Conservation (phyloP, 2,329 filamentous ascomycete species). For the Epichloe gansuensis region DNA sequence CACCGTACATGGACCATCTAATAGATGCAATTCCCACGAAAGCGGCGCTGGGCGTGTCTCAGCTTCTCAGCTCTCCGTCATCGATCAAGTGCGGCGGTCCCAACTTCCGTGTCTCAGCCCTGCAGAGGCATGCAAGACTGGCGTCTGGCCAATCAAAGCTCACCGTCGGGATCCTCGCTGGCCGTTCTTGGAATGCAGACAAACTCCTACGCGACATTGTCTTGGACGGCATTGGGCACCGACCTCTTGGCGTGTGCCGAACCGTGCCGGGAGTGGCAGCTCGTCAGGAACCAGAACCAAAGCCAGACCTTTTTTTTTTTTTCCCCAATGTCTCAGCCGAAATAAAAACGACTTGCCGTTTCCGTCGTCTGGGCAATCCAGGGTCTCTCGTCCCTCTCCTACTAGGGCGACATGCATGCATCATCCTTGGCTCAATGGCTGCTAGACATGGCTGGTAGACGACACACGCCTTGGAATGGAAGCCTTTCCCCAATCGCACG, state of each 20-base stretch:
- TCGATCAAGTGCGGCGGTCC: background rate
- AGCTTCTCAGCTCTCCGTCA: background rate
- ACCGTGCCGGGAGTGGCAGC: too few relatives aligned
- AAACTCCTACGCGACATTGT: conserved; percentile 1
- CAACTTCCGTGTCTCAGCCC: conserved; percentile 2
- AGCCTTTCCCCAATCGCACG: background rate
- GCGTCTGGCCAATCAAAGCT: conserved; percentile 2
- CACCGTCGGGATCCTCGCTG: background rate
- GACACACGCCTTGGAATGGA: background rate
- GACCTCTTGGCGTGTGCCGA: background rate
- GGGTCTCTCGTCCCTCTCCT: background rate
- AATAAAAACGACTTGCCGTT: background rate
- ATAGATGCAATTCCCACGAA: background rate
- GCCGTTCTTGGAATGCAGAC: conserved; percentile 8
- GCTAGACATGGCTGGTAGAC: background rate
- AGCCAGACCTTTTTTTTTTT: background rate
- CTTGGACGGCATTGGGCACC: background rate
- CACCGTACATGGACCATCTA: too few relatives aligned
- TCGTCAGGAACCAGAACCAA: too few relatives aligned
- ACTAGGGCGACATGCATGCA: background rate
- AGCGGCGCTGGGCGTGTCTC: background rate
- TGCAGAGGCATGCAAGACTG: conserved; percentile 8
- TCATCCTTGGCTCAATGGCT: background rate
- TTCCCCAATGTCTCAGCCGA: background rate
- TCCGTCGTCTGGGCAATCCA: background rate